Evolutionary conservation across 805 yeast genomes (phyloP).

Genomic region (Wickerhamiella domercqiae): DNA sequence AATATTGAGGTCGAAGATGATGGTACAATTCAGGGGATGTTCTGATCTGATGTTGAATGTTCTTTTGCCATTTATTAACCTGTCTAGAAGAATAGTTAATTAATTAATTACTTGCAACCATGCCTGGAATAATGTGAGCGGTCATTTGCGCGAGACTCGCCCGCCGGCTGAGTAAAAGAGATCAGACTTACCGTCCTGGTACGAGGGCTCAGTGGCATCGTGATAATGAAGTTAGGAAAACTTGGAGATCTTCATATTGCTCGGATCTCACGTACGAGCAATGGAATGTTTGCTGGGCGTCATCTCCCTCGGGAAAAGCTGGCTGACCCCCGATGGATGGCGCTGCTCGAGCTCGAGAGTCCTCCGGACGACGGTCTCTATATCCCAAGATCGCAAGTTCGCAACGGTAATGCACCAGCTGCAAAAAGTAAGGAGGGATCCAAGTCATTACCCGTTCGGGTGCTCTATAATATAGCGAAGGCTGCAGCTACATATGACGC

Average conservation of each 20-base stretch:
- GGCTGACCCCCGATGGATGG: slow-evolving; percentile 13
- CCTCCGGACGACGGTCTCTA: slow-evolving; percentile 18
- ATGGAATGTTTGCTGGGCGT: slow-evolving; percentile 16
- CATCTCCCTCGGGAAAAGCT: slow-evolving; percentile 12
- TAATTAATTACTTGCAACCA: neutral
- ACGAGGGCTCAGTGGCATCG: neutral
- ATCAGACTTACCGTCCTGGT: neutral
- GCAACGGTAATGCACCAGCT: neutral
- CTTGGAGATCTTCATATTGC: slow-evolving; percentile 11
- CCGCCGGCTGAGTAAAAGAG: too few species aligned
- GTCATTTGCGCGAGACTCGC: too few species aligned
- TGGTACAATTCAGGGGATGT: slow-evolving; percentile 88
- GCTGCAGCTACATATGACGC: slow-evolving; percentile 11
- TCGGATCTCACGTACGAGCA: slow-evolving; percentile 9
- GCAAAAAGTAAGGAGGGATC: slow-evolving; percentile 6
- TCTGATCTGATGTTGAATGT: too few species aligned
- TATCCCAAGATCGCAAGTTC: slow-evolving; percentile 7
- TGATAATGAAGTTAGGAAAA: neutral
- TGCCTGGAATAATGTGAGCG: too few species aligned
- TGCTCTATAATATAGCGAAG: slow-evolving; percentile 8
- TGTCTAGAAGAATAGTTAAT: neutral
- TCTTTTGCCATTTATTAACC: neutral
- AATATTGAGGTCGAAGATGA: slow-evolving; percentile 85
- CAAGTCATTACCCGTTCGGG: slow-evolving; percentile 6
- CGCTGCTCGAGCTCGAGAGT: slow-evolving; percentile 12